These are phyloP conservation scores for Plectosphaerella sp. DNA, from an alignment of 2,329 filamentous ascomycete species.

Conservation along the genomic window DNA sequence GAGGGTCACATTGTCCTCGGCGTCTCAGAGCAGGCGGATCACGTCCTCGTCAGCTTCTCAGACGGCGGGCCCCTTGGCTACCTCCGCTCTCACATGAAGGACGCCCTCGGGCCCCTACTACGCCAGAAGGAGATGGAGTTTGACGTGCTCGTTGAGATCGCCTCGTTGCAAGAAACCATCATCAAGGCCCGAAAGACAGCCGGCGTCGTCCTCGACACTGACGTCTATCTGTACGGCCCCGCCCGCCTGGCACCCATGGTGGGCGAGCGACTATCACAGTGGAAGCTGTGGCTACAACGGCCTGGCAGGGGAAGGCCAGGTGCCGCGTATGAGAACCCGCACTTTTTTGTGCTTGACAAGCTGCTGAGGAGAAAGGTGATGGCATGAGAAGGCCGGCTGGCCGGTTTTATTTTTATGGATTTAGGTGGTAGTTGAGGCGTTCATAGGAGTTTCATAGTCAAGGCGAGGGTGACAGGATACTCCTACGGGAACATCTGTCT, in stretches of 20 bases:
- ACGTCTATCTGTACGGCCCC: conserved; percentile 33
- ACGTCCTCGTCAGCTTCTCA: conserved; percentile 16
- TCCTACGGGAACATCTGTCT: too few species aligned
- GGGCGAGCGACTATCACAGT: conserved; percentile 20
- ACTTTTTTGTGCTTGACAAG: conserved; percentile 18
- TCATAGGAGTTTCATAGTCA: too few species aligned
- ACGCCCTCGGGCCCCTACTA: conserved; percentile 14
- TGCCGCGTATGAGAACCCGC: conserved; percentile 24
- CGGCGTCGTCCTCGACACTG: conserved; percentile 23
- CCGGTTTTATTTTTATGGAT: too few species aligned
- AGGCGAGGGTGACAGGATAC: too few species aligned
- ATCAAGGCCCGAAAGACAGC: conserved; percentile 16
- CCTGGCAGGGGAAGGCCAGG: conserved; percentile 17
- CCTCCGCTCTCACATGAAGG: conserved; percentile 13
- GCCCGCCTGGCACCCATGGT: conserved; percentile 10
- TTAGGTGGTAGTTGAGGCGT: too few species aligned
- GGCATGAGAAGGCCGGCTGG: too few species aligned
- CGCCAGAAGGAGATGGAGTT: conserved; percentile 9
- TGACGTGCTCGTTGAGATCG: conserved; percentile 15
- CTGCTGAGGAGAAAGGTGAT: conserved; percentile 3
- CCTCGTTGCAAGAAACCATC: conserved; percentile 17
- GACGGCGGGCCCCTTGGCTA: conserved; percentile 18
- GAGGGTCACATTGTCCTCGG: conserved; percentile 18
- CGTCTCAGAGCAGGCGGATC: conserved; percentile 11
- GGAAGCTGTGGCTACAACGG: conserved; percentile 28